phyloP scores from a whole-genome alignment of 805 yeast species.

The Ogataea nitratoaversa region DNA sequence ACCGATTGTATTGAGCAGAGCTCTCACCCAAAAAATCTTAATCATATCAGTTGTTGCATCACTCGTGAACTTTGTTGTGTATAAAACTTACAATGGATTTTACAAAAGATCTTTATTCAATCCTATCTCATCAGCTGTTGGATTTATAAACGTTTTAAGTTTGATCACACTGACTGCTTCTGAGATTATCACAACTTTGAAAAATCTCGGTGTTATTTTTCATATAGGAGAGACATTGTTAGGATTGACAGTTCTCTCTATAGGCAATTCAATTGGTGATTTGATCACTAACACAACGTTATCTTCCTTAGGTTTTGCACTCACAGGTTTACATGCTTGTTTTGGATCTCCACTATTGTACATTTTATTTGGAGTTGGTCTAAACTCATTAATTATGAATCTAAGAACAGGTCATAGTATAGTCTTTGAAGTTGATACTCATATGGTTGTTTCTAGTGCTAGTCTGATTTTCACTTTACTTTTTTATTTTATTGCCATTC shows the following conservation, averaged over 20 bases:
- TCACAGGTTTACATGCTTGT: constrained; percentile 48
- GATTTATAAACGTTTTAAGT: constrained; percentile 27
- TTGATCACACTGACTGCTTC: constrained; percentile 29
- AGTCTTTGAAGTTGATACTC: constrained; percentile 35
- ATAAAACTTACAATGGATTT: not conserved
- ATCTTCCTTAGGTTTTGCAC: constrained; percentile 32
- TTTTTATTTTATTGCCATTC: constrained; percentile 37
- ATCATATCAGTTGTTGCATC: constrained; percentile 2
- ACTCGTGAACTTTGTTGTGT: constrained; percentile 1
- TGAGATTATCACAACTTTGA: constrained; percentile 30
- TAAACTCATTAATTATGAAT: constrained; percentile 36
- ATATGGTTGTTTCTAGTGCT: constrained; percentile 34
- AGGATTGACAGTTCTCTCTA: constrained; percentile 45
- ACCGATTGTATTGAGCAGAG: constrained; percentile 12
- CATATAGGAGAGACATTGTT: constrained; percentile 42
- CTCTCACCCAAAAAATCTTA: not conserved
- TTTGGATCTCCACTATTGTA: constrained; percentile 50
- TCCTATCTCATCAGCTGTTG: constrained; percentile 22
- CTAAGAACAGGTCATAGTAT: constrained; percentile 19
- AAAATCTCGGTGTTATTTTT: constrained; percentile 42
- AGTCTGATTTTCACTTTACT: constrained; percentile 38
- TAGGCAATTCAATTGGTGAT: constrained; percentile 51
- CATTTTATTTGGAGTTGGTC: constrained; percentile 47
- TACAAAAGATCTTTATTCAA: constrained; percentile 16
- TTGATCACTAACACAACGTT: constrained; percentile 46